Conservation (phyloP, 2,329 filamentous ascomycete species). For the Canariomyces notabilis region DNA sequence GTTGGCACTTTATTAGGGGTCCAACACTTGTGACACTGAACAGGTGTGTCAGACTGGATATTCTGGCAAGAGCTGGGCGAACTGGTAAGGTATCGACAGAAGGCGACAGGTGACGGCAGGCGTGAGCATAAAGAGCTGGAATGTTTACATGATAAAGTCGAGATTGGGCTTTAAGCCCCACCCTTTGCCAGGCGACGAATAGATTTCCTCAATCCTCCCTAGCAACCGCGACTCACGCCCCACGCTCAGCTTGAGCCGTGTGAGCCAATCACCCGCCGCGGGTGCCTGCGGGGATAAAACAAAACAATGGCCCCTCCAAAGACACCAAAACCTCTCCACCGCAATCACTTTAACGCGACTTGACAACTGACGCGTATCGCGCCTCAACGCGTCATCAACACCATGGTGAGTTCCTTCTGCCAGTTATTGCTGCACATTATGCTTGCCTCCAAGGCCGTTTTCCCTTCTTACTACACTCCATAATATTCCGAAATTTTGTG, state of each 20-base stretch:
- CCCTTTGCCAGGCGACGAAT: slow-evolving; percentile 16
- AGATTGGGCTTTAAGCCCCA: slow-evolving; percentile 14
- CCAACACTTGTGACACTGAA: background rate
- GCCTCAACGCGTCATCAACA: slow-evolving; percentile 6
- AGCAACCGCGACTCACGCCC: slow-evolving; percentile 16
- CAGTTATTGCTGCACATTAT: too few species aligned
- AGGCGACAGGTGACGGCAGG: background rate
- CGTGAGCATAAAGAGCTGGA: slow-evolving; percentile 5
- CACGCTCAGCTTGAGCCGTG: background rate
- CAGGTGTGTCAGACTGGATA: slow-evolving; percentile 1
- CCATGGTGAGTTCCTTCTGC: slow-evolving; percentile 16
- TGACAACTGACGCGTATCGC: slow-evolving; percentile 10
- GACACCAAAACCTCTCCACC: background rate
- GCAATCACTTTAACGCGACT: slow-evolving; percentile 15
- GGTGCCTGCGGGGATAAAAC: slow-evolving; percentile 6
- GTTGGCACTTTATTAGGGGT: slow-evolving; percentile 11
- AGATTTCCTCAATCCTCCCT: slow-evolving; percentile 19
- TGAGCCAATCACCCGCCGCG: slow-evolving; percentile 5
- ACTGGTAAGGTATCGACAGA: slow-evolving; percentile 12
- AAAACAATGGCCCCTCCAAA: slow-evolving; percentile 2
- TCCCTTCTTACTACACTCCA: background rate
- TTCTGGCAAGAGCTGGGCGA: slow-evolving; percentile 7
- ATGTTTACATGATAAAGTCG: slow-evolving; percentile 25
- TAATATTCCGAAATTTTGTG: background rate
- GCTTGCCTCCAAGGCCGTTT: background rate